Evolutionary conservation across 148 eudicot species (phyloP), one percentile per base, ranked within the genome.

Genomic region (Pouteria glomerata): DNA sequence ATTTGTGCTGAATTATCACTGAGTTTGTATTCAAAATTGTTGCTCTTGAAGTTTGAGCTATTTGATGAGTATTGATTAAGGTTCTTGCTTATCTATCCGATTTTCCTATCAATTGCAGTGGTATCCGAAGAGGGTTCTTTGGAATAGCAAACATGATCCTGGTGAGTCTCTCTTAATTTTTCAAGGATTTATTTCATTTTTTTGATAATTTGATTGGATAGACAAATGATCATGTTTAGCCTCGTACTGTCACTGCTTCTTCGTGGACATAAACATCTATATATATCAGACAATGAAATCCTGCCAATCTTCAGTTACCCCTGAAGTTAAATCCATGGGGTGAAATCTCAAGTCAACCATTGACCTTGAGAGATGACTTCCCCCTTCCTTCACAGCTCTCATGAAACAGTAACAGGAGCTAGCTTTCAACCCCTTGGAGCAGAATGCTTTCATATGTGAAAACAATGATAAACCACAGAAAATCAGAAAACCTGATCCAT

Each of bases 121-220:
- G 89, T 26, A 57, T 86, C 48, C 74, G 89, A 60, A 81, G 85
- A 71, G 82, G 83, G 55, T 86, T 63, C 76, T 86, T 86, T 70
- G 89, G 72, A 63, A 68, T 72, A 34, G 78, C 83, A 56, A 86
- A 86, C 66, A 59, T 62, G 72, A 70, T 74, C 60, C 77, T 86
- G 77, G 89, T 86, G 80, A 86, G 89, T 73, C 62, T 11, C 68
- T 23, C 48, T 63, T 19, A 30, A 41, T 10, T 26, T n/a, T 61
- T 47, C 21, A 24, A 35, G 70, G 31, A 23, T 37, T 21, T 57
- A 23, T 35, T 68, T 45, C 26, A 19, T 12, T 13, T 37, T 39
- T 35, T 15, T 65, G 60, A 39, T 65, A n/a, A 29, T 65, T 18
- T 73, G 62, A 29, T 73, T 15, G 39, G 51, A 42, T 27, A 42